phyloP scores from a whole-genome alignment of 208 protist genomes.

The Trypanosoma brucei region DNA sequence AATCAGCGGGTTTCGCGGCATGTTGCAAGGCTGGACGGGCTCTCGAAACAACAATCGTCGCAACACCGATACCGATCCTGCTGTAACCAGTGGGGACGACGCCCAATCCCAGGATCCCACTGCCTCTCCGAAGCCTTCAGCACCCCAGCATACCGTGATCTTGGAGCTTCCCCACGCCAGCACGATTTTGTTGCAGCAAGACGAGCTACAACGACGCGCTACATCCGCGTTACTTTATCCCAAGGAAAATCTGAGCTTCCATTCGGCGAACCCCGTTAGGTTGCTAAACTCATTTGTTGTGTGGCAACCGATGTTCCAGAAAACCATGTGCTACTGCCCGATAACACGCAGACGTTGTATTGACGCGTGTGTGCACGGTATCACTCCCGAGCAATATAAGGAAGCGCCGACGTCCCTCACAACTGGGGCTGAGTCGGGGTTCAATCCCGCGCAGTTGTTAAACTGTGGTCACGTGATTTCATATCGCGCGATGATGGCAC shows the following conservation, averaged over 20 bases:
- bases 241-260: constrained; percentile 2
- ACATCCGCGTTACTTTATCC: constrained; percentile 15
- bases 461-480: constrained; percentile 78
- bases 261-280: constrained; percentile 20
- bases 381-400: constrained; percentile 3
- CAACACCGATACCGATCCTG: background rate
- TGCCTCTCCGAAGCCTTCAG: background rate
- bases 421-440: constrained; percentile 7
- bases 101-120: background rate
- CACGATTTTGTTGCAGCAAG: constrained; percentile 31
- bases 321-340: constrained; percentile 77
- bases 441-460: constrained; percentile 66
- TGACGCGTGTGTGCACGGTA: constrained; percentile 49
- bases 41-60: background rate
- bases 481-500: constrained; percentile 37
- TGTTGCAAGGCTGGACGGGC: background rate
- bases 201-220: constrained; percentile 6
- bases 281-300: constrained; percentile 15
- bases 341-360: constrained; percentile 72
- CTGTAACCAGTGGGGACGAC: background rate
- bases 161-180: constrained; percentile 58
- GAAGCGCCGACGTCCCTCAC: constrained; percentile 9
- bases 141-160: constrained; percentile 23
- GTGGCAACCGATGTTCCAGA: constrained; percentile 57
- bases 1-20: background rate